Evolutionary conservation across 2,329 filamentous ascomycete genomes (phyloP).

Genomic region (Herpotrichia juniperi): DNA sequence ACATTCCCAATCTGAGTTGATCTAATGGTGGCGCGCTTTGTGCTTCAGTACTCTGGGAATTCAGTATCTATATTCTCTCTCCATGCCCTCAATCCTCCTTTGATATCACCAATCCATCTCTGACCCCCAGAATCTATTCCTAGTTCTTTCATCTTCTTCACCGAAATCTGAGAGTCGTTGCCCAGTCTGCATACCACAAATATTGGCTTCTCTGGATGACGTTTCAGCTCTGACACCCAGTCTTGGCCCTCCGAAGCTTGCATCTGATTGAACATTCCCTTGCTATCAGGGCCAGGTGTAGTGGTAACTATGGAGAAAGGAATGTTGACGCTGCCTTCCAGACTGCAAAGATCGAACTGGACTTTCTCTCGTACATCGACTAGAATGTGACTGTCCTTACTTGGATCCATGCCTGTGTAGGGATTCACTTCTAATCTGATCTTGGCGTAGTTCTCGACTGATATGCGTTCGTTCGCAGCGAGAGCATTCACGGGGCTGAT

Average conservation of each 20-base stretch:
- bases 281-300: conserved; percentile 18
- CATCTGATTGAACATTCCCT: conserved; percentile 1
- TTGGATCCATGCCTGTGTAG: conserved; percentile 36
- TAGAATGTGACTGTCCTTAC: conserved; percentile 60
- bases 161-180: conserved; percentile 77
- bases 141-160: conserved; percentile 68
- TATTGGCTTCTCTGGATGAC: conserved; percentile 57
- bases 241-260: conserved; percentile 19
- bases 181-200: conserved; percentile 77
- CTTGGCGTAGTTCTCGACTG: conserved; percentile 64
- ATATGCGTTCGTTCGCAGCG: conserved; percentile 68
- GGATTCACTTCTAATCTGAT: conserved; percentile 38
- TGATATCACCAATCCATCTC: conserved; percentile 72
- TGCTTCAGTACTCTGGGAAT: conserved; percentile 62
- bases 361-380: conserved; percentile 85
- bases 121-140: conserved; percentile 59
- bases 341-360: conserved; percentile 79
- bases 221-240: conserved; percentile 38
- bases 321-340: conserved; percentile 78
- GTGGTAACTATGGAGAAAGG: conserved; percentile 64
- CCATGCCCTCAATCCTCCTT: conserved; percentile 76
- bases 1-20: too few relatives aligned
- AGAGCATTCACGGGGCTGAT: conserved; percentile 63
- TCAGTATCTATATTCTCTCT: conserved; percentile 67
- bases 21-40: neutral